Evolutionary conservation across 225 moss, liverwort and hornwort species (phyloP).

Genomic region (Polytrichum formosum): DNA sequence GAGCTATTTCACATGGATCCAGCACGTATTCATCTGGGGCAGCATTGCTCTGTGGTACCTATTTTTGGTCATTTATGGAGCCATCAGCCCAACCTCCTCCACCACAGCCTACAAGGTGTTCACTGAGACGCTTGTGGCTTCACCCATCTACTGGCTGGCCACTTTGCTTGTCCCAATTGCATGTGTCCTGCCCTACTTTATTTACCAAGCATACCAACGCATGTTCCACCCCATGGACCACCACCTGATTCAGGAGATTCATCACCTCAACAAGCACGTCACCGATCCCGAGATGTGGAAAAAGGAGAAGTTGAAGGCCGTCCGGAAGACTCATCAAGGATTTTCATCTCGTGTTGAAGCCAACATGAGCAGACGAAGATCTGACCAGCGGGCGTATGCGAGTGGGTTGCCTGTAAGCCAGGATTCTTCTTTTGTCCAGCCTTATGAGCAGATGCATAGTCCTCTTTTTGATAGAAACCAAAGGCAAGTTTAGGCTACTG

Average conservation of each 20-base stretch:
- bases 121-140: conserved; percentile 65
- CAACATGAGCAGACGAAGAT: conserved; percentile 72
- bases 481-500: conserved; percentile 31
- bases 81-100: conserved; percentile 38
- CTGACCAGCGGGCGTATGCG: conserved; percentile 52
- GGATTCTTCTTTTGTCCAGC: conserved; percentile 17
- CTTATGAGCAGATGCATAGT: conserved; percentile 44
- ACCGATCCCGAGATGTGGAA: conserved; percentile 96
- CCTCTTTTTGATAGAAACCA: conserved; percentile 41
- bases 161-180: conserved; percentile 55
- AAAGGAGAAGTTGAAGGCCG: conserved; percentile 82
- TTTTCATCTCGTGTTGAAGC: conserved; percentile 85
- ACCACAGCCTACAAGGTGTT: conserved; percentile 91
- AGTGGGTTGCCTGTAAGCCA: neutral
- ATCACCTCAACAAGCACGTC: conserved; percentile 89
- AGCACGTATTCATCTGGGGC: conserved; percentile 93
- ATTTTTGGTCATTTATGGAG: conserved; percentile 76
- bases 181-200: conserved; percentile 73
- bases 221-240: conserved; percentile 93
- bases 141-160: conserved; percentile 75
- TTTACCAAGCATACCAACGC: conserved; percentile 62
- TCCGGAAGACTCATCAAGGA: conserved; percentile 73
- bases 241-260: conserved; percentile 94
- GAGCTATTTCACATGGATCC: conserved; percentile 96
- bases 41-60: conserved; percentile 85